phyloP scores from a whole-genome alignment of 352 stramenopile genomes.

The Phytophthora constricta region DNA sequence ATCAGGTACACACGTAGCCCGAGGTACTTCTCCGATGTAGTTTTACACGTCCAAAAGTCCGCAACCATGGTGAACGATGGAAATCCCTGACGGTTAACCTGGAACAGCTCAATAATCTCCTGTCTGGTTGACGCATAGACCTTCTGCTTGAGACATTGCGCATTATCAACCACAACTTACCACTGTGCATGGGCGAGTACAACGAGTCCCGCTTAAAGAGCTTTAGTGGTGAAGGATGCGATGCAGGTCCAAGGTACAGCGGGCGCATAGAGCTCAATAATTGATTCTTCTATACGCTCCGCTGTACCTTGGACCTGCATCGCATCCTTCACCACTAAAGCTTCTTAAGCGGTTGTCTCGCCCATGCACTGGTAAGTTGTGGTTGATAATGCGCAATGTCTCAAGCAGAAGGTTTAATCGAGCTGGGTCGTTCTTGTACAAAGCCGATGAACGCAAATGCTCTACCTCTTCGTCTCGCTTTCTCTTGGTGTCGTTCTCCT shows the following conservation, averaged over 20 bases:
- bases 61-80: neutral
- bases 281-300: neutral
- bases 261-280: neutral
- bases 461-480: constrained; percentile 7
- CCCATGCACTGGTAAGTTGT: constrained; percentile 10
- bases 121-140: neutral
- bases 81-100: neutral
- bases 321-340: constrained; percentile 3
- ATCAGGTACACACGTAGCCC: constrained; percentile 10
- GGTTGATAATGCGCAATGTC: constrained; percentile 13
- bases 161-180: constrained; percentile 17
- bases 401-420: constrained; percentile 8
- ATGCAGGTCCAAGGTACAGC: neutral
- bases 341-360: constrained; percentile 5
- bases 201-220: constrained; percentile 1
- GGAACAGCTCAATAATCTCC: neutral
- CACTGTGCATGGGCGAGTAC: constrained; percentile 3
- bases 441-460: constrained; percentile 3
- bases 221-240: constrained; percentile 3
- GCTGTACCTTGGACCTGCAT: neutral
- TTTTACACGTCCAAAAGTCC: neutral
- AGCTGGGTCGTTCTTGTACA: constrained; percentile 10
- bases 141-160: constrained; percentile 8
- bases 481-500: constrained; percentile 1
- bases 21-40: neutral